These are phyloP conservation scores for Monilinia fructicola DNA, from an alignment of 2,329 filamentous ascomycete genomes.

Conservation along the genomic window DNA sequence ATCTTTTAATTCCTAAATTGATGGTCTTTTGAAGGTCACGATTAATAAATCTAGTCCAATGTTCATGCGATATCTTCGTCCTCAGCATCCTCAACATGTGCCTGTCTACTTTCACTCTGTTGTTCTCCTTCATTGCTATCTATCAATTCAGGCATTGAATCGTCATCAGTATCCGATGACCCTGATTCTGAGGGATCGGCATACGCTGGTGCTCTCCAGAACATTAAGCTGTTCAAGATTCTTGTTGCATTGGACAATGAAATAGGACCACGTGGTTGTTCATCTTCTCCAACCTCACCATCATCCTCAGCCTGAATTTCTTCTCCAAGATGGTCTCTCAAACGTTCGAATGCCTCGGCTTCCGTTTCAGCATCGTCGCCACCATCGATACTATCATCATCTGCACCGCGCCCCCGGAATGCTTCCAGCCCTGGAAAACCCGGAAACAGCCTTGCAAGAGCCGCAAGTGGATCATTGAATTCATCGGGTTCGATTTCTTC, in stretches of 20 bases:
- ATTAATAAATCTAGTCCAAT: background rate
- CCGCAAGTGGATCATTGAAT: conserved; percentile 36
- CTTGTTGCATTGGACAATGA: conserved; percentile 27
- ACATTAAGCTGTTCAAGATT: conserved; percentile 28
- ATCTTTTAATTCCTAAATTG: background rate
- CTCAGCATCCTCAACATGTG: conserved; percentile 1
- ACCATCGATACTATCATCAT: conserved; percentile 17
- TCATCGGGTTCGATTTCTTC: conserved; percentile 20
- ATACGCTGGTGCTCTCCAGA: conserved; percentile 28
- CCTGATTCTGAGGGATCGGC: conserved; percentile 3
- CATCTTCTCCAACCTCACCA: conserved; percentile 22
- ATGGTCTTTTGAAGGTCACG: background rate
- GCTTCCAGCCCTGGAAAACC: conserved; percentile 16
- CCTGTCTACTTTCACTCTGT: background rate
- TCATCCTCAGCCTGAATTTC: conserved; percentile 5
- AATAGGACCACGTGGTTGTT: conserved; percentile 20
- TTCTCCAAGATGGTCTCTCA: conserved; percentile 7
- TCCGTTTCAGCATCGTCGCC: conserved; percentile 12
- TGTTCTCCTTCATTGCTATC: background rate
- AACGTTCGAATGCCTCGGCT: conserved; percentile 7
- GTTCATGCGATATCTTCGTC: background rate
- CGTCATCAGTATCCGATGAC: conserved; percentile 4
- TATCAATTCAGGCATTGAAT: conserved; percentile 1
- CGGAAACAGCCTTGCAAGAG: conserved; percentile 33
- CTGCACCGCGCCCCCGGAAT: conserved; percentile 15